Conservation (phyloP, 106 monocot species). For the Acanthochlamys bracteata region DNA sequence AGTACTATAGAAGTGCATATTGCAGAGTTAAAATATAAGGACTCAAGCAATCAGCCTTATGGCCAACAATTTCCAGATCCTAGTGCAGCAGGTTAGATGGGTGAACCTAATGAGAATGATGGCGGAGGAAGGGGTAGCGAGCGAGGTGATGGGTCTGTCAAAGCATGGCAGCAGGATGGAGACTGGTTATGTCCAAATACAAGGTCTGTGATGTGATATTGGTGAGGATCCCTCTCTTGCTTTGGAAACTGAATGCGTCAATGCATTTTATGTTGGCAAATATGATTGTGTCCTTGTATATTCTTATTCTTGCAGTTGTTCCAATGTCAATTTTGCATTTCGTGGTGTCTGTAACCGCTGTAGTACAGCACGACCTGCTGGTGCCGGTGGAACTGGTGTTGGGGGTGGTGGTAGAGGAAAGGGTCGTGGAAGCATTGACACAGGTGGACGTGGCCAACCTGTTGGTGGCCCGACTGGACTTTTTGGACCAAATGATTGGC, state of each 20-base stretch:
- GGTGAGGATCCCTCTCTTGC: constrained; percentile 67
- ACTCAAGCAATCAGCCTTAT: constrained; percentile 29
- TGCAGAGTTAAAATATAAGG: constrained; percentile 83
- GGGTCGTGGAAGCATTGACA: constrained; percentile 47
- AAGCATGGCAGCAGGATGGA: constrained; percentile 98
- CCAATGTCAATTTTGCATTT: constrained; percentile 98
- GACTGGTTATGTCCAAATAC: constrained; percentile 99
- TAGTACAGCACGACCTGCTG: constrained; percentile 91
- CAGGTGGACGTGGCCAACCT: constrained; percentile 37
- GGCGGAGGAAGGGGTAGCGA: constrained; percentile 69
- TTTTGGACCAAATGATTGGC: constrained; percentile 99
- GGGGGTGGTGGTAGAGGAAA: constrained; percentile 63
- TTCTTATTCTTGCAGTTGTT: constrained; percentile 51
- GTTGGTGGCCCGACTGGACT: constrained; percentile 74
- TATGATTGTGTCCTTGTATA: constrained; percentile 5
- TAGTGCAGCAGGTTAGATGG: constrained; percentile 14
- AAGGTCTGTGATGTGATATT: constrained; percentile 99
- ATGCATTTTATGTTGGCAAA: background rate
- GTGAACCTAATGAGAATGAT: constrained; percentile 27
- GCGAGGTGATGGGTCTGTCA: constrained; percentile 54
- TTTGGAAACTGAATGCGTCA: constrained; percentile 8
- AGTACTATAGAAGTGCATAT: constrained; percentile 71
- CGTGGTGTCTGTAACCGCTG: constrained; percentile 98
- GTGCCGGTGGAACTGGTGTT: constrained; percentile 60
- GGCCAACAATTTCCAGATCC: constrained; percentile 15